Conservation (phyloP, 768 basidiomycete genomes). For the Trametes cinnabarina region DNA sequence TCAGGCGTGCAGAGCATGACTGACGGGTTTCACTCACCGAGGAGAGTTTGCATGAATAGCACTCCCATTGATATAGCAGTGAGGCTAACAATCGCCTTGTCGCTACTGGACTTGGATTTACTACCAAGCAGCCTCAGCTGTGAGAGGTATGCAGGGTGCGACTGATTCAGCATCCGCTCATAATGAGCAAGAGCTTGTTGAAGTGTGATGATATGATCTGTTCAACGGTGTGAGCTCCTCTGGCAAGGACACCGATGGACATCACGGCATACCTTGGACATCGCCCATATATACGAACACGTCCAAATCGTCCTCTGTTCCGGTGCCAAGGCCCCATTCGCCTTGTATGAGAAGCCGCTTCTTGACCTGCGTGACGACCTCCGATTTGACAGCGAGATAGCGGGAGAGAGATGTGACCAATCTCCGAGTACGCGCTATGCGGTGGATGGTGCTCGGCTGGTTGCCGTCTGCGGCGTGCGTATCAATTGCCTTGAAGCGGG, state of each 20-base stretch:
- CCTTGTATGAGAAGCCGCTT: slow-evolving; percentile 60
- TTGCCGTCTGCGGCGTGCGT: neutral
- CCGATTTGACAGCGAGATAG: slow-evolving; percentile 74
- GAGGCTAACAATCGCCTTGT: slow-evolving; percentile 64
- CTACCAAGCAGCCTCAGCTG: slow-evolving; percentile 66
- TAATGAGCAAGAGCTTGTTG: slow-evolving; percentile 83
- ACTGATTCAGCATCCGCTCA: slow-evolving; percentile 84
- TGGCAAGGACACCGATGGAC: neutral
- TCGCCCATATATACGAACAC: slow-evolving; percentile 89
- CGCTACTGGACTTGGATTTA: slow-evolving; percentile 57
- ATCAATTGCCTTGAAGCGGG: slow-evolving; percentile 15
- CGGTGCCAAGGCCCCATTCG: slow-evolving; percentile 35
- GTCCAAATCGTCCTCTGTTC: slow-evolving; percentile 53
- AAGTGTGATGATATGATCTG: slow-evolving; percentile 88
- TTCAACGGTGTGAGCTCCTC: neutral
- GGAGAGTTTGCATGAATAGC: slow-evolving; percentile 58
- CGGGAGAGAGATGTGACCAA: slow-evolving; percentile 77
- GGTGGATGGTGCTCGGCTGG: slow-evolving; percentile 51
- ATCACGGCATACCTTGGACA: slow-evolving; percentile 66
- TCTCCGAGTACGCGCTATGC: slow-evolving; percentile 77
- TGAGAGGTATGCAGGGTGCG: slow-evolving; percentile 81
- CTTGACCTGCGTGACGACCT: slow-evolving; percentile 75
- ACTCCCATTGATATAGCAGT: slow-evolving; percentile 67
- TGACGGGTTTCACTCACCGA: slow-evolving; percentile 41
- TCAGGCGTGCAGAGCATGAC: neutral